Evolutionary conservation across 2,329 filamentous ascomycete genomes (phyloP), one percentile per base, ranked within the genome.

Genomic region (Paracamarosporium sp.): DNA sequence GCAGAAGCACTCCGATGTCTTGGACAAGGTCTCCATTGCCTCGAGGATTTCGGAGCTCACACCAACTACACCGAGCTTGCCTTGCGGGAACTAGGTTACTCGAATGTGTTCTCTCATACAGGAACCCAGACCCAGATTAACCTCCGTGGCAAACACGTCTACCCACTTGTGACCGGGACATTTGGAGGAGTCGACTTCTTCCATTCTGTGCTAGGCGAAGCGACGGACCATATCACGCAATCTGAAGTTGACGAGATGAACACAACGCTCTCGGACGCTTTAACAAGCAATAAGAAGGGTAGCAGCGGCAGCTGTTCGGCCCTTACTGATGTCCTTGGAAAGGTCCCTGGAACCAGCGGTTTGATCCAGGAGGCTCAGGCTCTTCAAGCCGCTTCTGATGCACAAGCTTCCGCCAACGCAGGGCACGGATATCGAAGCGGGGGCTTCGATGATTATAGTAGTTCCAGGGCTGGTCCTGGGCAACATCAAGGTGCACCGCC

Each of bases 251-350:
- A 82, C 35, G 75, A 83, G 54, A 73, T 82, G 48, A 79, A 82
- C 53, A 74, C 73, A 17, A 75, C 79, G 2, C 72, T 83, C 15
- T 71, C 74, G 1, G 70, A 80, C 52, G 80, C 81, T 3, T 56
- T 74, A 13, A 64, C 64, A 1, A 67, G 63, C 38, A 71, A 71
- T n/a, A 69, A 55, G 45, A 73, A 70, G 50, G 74, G 71, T 25
- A 71, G 70, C n/a, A 59, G 71, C 5, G 65, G 67, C 9, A 59
- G 71, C 11, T 71, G 71, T 12, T 70, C 70, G 40, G 74, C 74
- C 6, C 70, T 98, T 61, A 89, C 91, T 48, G 86, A 88, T 27
- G 83, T 95, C 3, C 78, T 97, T 22, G 83, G 85, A 44, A 89
- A 94, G 70, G 83, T 98, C 3, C 94, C 94, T 52, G 86, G 74